These are phyloP conservation scores for Neocucurbitaria cava DNA, from an alignment of 2,329 filamentous ascomycete genomes.

Conservation along the genomic window DNA sequence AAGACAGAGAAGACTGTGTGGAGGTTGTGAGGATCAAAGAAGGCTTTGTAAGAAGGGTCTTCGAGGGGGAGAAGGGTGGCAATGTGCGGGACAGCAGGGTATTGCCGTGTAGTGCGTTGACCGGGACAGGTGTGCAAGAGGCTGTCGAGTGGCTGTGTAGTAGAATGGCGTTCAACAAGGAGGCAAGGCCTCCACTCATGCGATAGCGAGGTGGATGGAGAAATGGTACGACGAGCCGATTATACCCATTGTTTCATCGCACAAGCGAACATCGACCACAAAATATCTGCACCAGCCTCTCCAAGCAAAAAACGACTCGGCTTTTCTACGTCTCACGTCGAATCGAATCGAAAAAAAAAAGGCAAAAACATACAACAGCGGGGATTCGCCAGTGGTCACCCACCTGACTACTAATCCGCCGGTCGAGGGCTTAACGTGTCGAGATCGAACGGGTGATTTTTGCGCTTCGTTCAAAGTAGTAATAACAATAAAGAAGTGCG, in stretches of 20 bases:
- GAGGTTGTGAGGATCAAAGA: constrained; percentile 98
- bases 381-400: too few relatives aligned
- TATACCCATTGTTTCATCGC: neutral
- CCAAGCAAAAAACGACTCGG: too few relatives aligned
- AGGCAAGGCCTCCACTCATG: constrained; percentile 90
- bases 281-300: too few relatives aligned
- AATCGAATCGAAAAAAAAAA: too few relatives aligned
- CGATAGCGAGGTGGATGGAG: constrained; percentile 57
- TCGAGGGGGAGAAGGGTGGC: constrained; percentile 88
- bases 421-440: too few relatives aligned
- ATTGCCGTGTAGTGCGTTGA: constrained; percentile 89
- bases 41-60: constrained; percentile 91
- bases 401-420: too few relatives aligned
- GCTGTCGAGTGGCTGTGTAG: constrained; percentile 97
- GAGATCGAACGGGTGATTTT: too few relatives aligned
- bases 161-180: constrained; percentile 95
- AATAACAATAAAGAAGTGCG: too few relatives aligned
- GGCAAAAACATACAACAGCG: too few relatives aligned
- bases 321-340: too few relatives aligned
- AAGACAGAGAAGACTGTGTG: constrained; percentile 95
- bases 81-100: constrained; percentile 90
- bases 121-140: constrained; percentile 81
- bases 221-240: neutral
- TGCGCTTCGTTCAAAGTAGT: too few relatives aligned
- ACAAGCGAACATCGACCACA: too few relatives aligned